Evolutionary conservation across 2,329 filamentous ascomycete genomes (phyloP), one percentile per base, ranked within the genome.

Genomic region (Sporothrix variecibatus): DNA sequence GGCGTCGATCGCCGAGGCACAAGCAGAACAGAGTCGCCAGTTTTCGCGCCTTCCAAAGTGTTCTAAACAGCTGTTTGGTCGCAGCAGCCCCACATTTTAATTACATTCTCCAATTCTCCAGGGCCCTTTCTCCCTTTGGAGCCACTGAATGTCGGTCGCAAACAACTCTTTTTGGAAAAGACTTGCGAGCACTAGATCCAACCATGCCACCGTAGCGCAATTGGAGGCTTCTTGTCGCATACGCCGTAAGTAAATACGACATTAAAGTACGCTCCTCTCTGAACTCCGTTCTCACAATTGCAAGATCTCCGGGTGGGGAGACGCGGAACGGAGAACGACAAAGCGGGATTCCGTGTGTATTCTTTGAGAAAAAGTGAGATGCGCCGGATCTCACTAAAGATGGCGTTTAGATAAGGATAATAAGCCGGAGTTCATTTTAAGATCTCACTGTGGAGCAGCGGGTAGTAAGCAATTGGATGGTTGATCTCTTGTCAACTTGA

Each of bases 1-100:
- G 43, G 12, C 43, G 23, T 49, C 40, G 64, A 67, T 31, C 64
- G 40, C 64, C 64, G 64, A 67, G 64, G 64, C 64, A 67, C 31
- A 64, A 43, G 34, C 34, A 34, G 34, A 34, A 4, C 34, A 34
- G 8, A 49, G 43, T 20, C 43, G 43, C 15, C 12, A 49, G 34
- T 43, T 20, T 20, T 64, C 60, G 20, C 34, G 60, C 28, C 56
- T 56, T 34, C 2, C 58, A 34, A 62, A 62, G 1, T 11, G 28
- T 26, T 56, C 56, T 34, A 15, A 34, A 34, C 28, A 34, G 28
- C 56, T 60, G 56, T 31, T 56, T 60, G 56, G 56, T 34, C 28
- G 38, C 34, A 64, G 34, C 11, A 34, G 60, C n/a, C n/a, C 60
- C 60, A 43, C 60, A 11, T 64, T 43, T 60, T 26, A 17, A 49